phyloP scores from a whole-genome alignment of 1,284 basidiomycete species.

The Laetiporus sulphureus region DNA sequence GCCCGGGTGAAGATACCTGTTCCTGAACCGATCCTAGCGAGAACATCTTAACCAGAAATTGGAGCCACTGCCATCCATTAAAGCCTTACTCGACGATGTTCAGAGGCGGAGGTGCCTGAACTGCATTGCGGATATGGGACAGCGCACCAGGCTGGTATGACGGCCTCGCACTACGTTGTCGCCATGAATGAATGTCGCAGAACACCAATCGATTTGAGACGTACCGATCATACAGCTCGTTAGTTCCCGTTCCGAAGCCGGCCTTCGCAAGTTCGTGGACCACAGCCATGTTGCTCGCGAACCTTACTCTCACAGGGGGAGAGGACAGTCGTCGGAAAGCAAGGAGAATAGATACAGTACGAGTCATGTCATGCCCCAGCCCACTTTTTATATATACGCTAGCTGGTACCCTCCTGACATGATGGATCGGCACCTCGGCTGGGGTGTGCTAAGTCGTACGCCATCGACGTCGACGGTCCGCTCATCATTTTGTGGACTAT shows the following conservation, averaged over 20 bases:
- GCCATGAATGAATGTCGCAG: neutral
- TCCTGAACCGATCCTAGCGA: slow-evolving; percentile 56
- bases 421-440: too few species aligned
- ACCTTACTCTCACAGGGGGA: neutral
- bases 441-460: too few species aligned
- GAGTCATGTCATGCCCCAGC: neutral
- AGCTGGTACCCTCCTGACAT: too few species aligned
- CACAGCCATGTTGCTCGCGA: slow-evolving; percentile 9
- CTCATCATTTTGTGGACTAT: too few species aligned
- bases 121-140: slow-evolving; percentile 43
- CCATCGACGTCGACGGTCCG: too few species aligned
- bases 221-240: slow-evolving; percentile 69
- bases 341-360: neutral
- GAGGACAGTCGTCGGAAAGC: neutral
- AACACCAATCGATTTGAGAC: slow-evolving; percentile 4
- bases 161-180: slow-evolving; percentile 48
- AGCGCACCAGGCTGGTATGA: slow-evolving; percentile 60
- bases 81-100: slow-evolving; percentile 64
- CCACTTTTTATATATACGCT: too few species aligned
- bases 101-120: slow-evolving; percentile 34
- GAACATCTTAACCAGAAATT: neutral
- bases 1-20: slow-evolving; percentile 80
- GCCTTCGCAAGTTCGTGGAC: slow-evolving; percentile 51
- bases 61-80: neutral
- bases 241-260: slow-evolving; percentile 67